A percentile compares a stretch with the other conserved stretches of the same genome.
These are phyloP conservation scores for Penicillium dipodomyicola DNA, from an alignment of 495 filamentous ascomycete genomes.

Conservation along the genomic window DNA sequence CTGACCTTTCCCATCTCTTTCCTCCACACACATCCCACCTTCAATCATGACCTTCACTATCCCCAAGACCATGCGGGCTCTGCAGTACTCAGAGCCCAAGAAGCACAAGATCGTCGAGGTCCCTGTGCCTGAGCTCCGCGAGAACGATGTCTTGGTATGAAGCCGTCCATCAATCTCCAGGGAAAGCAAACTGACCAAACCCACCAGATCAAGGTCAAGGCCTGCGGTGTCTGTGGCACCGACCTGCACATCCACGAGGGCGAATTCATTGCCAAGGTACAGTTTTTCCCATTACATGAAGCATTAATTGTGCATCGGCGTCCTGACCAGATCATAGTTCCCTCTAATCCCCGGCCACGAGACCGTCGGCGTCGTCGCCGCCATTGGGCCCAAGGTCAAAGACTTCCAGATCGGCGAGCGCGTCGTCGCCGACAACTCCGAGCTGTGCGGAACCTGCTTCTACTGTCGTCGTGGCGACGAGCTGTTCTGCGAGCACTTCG, in stretches of 20 bases:
- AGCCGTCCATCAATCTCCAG: not conserved
- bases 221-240: slow-evolving; percentile 68
- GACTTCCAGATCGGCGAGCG: slow-evolving; percentile 64
- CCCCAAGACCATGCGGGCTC: slow-evolving; percentile 60
- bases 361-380: slow-evolving; percentile 53
- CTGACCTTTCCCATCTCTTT: not conserved
- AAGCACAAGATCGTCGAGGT: slow-evolving; percentile 58
- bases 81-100: slow-evolving; percentile 62
- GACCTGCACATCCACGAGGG: slow-evolving; percentile 66
- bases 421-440: slow-evolving; percentile 55
- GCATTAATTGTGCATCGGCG: not conserved
- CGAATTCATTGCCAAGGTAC: slow-evolving; percentile 59
- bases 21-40: not conserved
- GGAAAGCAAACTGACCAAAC: not conserved
- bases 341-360: slow-evolving; percentile 55
- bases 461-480: slow-evolving; percentile 69
- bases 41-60: slow-evolving; percentile 30
- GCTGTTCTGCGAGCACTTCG: slow-evolving; percentile 68
- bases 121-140: slow-evolving; percentile 56
- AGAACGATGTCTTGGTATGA: slow-evolving; percentile 57
- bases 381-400: slow-evolving; percentile 57
- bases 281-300: not conserved
- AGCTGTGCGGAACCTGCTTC: slow-evolving; percentile 70
- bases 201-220: slow-evolving; percentile 52
- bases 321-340: slow-evolving; percentile 36